Base-by-base conservation (phyloP, 495 filamentous ascomycete species). In the Penicillium alfredii region DNA sequence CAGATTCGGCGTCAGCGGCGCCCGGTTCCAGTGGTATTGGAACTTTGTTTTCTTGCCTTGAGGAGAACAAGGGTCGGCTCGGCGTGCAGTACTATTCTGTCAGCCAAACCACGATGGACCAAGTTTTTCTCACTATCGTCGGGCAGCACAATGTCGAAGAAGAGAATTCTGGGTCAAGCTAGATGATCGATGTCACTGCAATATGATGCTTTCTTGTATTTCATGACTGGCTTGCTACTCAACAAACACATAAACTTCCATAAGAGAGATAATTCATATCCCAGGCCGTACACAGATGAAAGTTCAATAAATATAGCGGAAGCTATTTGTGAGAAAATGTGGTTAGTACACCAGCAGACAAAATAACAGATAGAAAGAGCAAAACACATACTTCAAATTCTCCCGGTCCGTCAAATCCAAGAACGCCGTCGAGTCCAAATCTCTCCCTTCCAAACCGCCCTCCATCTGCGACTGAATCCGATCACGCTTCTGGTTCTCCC, bases 71-170 rank as follows among this genome's bases (percentile, higher is more conserved):
- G 48, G 65, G 77, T 17, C 56, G 55, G 11, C 51, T 90, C 28
- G 82, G 84, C 1, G 67, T 92, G 17, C 80, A 84, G 63, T 83
- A 86, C 54, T 93, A 84, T 54, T 82, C 79, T 29, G 83, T 89
- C 45, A 81, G 73, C 30, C 84, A 82, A 42, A 88, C 85, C 32
- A 89, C 84, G 21, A 68, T 93, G 40, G 88, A 93, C 60, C 82
- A 92, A 64, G 86, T 93, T 1, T 94, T 94, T 60, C 62, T 94
- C 63, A 76, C 63, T 24, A 87, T 93, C 43, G 85, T 92, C 0
- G 76, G 77, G 11, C 72, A 73, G 56, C 81, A 90, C 55, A 75
- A 86, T 59, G 75, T 93, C 2, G 60, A 71, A 35, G 88, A 93
- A 60, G 86, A 90, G 64, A 81, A 84, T 38, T 41, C 42, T n/a